Conservation (phyloP, 495 filamentous ascomycete species). For the Penicillium atrosanguineum region DNA sequence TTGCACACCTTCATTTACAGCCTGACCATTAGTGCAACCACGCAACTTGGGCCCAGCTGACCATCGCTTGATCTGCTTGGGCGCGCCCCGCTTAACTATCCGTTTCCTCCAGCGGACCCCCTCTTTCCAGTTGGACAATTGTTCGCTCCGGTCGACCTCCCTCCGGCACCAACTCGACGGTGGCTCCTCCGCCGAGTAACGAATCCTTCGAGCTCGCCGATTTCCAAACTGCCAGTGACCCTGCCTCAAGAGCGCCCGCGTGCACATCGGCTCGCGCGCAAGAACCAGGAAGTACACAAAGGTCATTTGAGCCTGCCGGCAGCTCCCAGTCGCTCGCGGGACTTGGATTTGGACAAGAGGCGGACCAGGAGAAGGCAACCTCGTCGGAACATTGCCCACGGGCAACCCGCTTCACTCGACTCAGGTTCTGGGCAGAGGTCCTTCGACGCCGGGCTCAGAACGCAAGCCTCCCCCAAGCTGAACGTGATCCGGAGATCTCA, state of each 20-base stretch:
- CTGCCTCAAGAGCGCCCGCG: constrained; percentile 5
- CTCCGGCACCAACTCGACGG: constrained; percentile 27
- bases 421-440: constrained; percentile 41
- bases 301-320: constrained; percentile 9
- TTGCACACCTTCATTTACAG: constrained; percentile 10
- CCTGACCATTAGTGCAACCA: constrained; percentile 26
- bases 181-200: constrained; percentile 24
- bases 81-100: constrained; percentile 18
- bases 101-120: constrained; percentile 12
- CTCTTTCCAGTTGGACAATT: constrained; percentile 9
- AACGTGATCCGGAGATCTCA: constrained; percentile 24
- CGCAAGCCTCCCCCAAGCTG: constrained; percentile 19
- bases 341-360: constrained; percentile 1
- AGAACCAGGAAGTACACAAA: neutral
- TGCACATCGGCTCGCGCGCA: constrained; percentile 8
- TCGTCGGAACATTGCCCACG: constrained; percentile 10
- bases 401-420: constrained; percentile 19
- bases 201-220: constrained; percentile 40
- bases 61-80: constrained; percentile 16
- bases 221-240: constrained; percentile 22
- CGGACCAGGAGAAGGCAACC: constrained; percentile 17
- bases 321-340: constrained; percentile 14
- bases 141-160: constrained; percentile 16
- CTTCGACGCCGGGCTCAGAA: constrained; percentile 29
- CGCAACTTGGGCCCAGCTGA: constrained; percentile 17